These are phyloP conservation scores for Herpetomonas tarakana DNA, from an alignment of 208 protist species.

Conservation along the genomic window DNA sequence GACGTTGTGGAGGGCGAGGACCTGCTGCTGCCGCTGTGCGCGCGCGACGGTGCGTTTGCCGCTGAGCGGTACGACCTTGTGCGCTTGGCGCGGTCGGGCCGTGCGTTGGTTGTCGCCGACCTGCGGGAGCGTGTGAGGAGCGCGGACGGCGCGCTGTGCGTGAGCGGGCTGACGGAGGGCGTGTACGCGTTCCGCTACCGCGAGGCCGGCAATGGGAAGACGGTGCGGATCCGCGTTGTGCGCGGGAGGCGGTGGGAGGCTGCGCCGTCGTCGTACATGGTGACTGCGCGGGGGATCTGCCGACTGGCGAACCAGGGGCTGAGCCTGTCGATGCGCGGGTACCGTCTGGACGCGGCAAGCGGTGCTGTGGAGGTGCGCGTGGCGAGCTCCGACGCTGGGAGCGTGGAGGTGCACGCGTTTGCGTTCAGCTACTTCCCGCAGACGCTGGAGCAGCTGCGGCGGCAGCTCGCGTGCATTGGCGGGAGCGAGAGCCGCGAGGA, in stretches of 20 bases:
- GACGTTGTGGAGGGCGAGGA: constrained; percentile 13
- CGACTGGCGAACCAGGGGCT: constrained; percentile 1
- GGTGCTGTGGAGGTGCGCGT: constrained; percentile 8
- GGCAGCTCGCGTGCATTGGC: background rate
- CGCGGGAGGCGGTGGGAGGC: constrained; percentile 9
- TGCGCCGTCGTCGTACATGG: constrained; percentile 11
- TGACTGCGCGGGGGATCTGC: background rate
- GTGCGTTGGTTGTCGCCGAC: background rate
- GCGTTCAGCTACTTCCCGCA: constrained; percentile 12
- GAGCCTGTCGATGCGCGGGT: background rate
- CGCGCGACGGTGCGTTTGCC: background rate
- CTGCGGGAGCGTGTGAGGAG: background rate
- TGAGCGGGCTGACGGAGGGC: constrained; percentile 8
- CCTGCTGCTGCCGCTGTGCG: constrained; percentile 1
- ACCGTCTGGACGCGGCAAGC: background rate
- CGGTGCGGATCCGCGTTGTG: constrained; percentile 3
- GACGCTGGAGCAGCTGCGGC: constrained; percentile 2
- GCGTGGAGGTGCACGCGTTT: constrained; percentile 15
- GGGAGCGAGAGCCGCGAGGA: no score
- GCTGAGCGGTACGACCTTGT: constrained; percentile 3
- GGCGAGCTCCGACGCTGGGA: background rate
- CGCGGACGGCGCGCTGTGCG: constrained; percentile 1
- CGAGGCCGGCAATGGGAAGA: background rate
- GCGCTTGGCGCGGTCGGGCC: background rate
- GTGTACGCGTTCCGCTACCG: constrained; percentile 5